Evolutionary conservation across 176 grass and related monocot species (phyloP).

Genomic region (Bonia amplexicaulis): DNA sequence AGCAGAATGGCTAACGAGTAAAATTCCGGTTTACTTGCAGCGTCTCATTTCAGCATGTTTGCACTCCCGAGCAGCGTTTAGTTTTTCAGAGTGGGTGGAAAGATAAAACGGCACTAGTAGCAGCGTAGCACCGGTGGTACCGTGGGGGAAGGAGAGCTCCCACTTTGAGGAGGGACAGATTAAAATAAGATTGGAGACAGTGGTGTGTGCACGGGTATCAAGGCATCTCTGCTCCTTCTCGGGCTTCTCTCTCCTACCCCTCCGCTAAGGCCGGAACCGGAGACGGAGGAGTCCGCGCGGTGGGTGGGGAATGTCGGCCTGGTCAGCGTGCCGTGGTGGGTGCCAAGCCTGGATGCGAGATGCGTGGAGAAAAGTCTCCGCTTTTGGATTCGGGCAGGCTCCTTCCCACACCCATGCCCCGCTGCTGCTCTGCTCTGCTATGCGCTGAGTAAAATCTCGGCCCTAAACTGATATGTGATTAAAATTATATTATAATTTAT

Average conservation of each 20-base stretch:
- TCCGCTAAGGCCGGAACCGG: background rate
- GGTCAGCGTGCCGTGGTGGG: constrained; percentile 3
- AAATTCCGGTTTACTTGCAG: background rate
- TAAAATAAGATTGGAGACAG: constrained; percentile 41
- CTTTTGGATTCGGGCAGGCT: constrained; percentile 24
- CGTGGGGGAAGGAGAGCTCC: background rate
- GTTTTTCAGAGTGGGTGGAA: background rate
- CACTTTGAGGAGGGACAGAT: constrained; percentile 50
- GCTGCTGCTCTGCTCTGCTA: constrained; percentile 5
- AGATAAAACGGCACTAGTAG: too few relatives aligned
- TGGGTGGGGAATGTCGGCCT: constrained; percentile 24
- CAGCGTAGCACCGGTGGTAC: background rate
- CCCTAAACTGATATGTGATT: too few relatives aligned
- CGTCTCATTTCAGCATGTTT: background rate
- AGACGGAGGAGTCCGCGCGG: background rate
- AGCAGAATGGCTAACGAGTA: background rate
- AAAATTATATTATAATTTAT: too few relatives aligned
- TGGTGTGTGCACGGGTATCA: constrained; percentile 27
- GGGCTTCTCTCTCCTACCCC: background rate
- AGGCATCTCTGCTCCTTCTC: constrained; percentile 30
- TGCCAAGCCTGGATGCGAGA: background rate
- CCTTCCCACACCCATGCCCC: constrained; percentile 32
- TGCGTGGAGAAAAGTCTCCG: constrained; percentile 18
- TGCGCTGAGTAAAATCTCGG: constrained; percentile 10
- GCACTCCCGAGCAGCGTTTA: background rate